Percentiles rank a stretch among this genome's conserved stretches.
Evolutionary conservation across 148 eudicot species (phyloP).

Genomic region (Silene uniflora): DNA sequence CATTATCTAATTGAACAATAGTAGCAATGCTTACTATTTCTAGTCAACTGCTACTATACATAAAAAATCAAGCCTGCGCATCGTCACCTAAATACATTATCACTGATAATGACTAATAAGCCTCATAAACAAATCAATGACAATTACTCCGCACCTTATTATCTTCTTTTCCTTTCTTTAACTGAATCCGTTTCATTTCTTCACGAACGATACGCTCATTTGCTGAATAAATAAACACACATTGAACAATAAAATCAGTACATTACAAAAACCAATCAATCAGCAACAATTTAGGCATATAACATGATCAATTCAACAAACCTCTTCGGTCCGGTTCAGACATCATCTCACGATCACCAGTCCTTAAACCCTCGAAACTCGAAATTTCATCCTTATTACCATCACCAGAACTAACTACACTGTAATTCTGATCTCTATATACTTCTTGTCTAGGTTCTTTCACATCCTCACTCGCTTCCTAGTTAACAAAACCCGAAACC

Average conservation of each 20-base stretch:
- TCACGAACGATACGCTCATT: slow-evolving; percentile 18
- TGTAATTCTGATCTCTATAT: slow-evolving; percentile 55
- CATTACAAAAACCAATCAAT: neutral
- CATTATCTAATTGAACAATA: neutral
- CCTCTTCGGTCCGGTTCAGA: slow-evolving; percentile 41
- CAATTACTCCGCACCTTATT: slow-evolving; percentile 49
- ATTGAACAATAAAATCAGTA: slow-evolving; percentile 14
- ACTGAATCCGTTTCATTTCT: slow-evolving; percentile 27
- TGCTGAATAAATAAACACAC: slow-evolving; percentile 29
- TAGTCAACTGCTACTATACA: neutral
- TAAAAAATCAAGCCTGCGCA: neutral
- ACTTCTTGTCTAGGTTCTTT: slow-evolving; percentile 64
- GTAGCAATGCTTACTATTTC: neutral
- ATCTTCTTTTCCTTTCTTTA: slow-evolving; percentile 26
- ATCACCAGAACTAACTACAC: slow-evolving; percentile 29
- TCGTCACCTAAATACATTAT: slow-evolving; percentile 2
- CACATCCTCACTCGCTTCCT: slow-evolving; percentile 53
- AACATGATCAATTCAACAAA: slow-evolving; percentile 28
- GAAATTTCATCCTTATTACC: slow-evolving; percentile 23
- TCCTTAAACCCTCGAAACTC: slow-evolving; percentile 25
- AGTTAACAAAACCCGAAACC: slow-evolving; percentile 16
- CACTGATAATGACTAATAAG: neutral
- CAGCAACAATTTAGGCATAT: neutral
- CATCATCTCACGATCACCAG: slow-evolving; percentile 19
- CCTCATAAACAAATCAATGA: neutral